These are phyloP conservation scores for Leishmania arabica DNA, from an alignment of 208 protist species.

Conservation along the genomic window DNA sequence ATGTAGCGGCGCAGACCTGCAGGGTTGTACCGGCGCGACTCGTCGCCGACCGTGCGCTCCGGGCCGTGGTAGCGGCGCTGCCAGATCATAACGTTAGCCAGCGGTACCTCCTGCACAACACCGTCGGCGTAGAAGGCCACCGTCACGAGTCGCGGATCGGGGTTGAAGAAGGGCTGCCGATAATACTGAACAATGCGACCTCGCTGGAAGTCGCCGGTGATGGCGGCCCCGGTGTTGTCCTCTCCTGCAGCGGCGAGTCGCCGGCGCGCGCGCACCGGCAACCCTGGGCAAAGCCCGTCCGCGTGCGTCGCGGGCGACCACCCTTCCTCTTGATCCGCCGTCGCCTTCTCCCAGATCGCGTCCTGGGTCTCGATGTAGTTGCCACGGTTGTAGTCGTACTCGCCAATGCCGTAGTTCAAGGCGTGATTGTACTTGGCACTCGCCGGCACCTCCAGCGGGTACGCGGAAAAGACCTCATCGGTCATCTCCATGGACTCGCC, in stretches of 20 bases:
- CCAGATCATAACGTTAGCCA: conserved; percentile 84
- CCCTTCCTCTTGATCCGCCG: conserved; percentile 66
- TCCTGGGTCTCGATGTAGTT: conserved; percentile 93
- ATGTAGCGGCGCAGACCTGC: conserved; percentile 72
- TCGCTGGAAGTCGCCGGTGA: conserved; percentile 70
- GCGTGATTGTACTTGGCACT: conserved; percentile 60
- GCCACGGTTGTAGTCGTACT: conserved; percentile 87
- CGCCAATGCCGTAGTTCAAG: conserved; percentile 81
- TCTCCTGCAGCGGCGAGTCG: conserved; percentile 21
- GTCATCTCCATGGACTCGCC: conserved; percentile 75
- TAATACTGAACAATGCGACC: conserved; percentile 69
- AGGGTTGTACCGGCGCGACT: conserved; percentile 71
- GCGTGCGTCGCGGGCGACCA: conserved; percentile 89
- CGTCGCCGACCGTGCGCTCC: conserved; percentile 82
- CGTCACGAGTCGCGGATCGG: conserved; percentile 76
- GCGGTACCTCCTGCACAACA: conserved; percentile 56
- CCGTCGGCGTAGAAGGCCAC: conserved; percentile 72
- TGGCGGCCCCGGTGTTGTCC: not conserved
- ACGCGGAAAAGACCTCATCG: conserved; percentile 62
- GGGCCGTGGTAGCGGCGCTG: conserved; percentile 83
- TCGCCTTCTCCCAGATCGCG: conserved; percentile 80
- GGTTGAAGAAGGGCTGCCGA: conserved; percentile 87
- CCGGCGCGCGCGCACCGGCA: conserved; percentile 80
- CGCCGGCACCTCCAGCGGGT: conserved; percentile 65
- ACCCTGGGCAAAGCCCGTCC: conserved; percentile 65